Evolutionary conservation across 2,329 filamentous ascomycete species (phyloP).

Genomic region (Lecanicillium sp.): DNA sequence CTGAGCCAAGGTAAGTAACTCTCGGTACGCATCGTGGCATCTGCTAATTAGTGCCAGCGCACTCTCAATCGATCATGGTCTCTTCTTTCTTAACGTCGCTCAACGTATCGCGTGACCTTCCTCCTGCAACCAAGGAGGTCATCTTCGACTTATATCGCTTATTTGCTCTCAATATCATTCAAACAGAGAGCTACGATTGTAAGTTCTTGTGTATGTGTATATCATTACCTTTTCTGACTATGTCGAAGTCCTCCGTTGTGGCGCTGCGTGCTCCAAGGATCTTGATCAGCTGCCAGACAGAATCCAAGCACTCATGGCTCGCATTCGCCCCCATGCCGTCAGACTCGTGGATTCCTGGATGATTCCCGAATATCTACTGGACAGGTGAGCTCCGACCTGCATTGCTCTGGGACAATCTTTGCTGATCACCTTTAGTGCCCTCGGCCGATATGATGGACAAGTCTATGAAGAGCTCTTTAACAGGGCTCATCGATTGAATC

Average conservation of each 20-base stretch:
- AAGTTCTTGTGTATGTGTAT: neutral
- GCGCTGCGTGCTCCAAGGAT: conserved; percentile 1
- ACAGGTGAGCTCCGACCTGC: conserved; percentile 42
- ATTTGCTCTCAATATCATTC: conserved; percentile 7
- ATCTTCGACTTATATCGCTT: conserved; percentile 9
- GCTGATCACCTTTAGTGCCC: conserved; percentile 27
- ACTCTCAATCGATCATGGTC: conserved; percentile 11
- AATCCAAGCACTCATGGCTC: conserved; percentile 40
- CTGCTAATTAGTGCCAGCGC: no score
- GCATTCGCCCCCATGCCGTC: conserved; percentile 68
- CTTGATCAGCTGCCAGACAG: conserved; percentile 7
- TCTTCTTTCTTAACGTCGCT: conserved; percentile 1
- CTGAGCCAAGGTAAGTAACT: conserved; percentile 10
- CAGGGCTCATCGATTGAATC: conserved; percentile 65
- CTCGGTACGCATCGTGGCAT: neutral
- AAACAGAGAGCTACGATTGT: conserved; percentile 10
- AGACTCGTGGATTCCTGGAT: conserved; percentile 67
- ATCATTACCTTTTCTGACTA: neutral
- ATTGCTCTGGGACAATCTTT: no score
- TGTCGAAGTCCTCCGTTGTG: conserved; percentile 7
- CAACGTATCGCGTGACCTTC: neutral
- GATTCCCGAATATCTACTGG: conserved; percentile 73
- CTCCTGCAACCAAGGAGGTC: neutral
- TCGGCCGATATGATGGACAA: conserved; percentile 66
- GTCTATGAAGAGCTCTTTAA: conserved; percentile 75